A percentile compares a stretch with the other conserved stretches of the same genome.
Conservation (phyloP, 164 flowering plant species). For the Tetrastigma voinierianum region DNA sequence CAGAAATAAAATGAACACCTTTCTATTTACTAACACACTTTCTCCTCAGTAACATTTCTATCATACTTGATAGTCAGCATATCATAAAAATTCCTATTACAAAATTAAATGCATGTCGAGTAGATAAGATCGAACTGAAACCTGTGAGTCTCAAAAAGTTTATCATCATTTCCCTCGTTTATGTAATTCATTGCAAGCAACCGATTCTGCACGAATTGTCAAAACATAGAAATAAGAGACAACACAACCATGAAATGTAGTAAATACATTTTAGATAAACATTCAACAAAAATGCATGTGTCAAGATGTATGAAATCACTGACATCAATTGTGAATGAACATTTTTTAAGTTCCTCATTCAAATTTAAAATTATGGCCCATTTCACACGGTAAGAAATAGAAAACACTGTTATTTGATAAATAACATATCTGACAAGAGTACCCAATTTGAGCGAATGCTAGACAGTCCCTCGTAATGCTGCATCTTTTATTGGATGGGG, state of each 20-base stretch:
- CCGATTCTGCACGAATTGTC: conserved; percentile 69
- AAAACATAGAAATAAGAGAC: conserved; percentile 1
- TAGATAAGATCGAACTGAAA: conserved; percentile 16
- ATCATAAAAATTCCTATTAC: neutral
- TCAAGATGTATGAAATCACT: neutral
- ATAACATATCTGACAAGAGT: neutral
- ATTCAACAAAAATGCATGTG: neutral
- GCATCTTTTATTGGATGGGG: too few relatives aligned
- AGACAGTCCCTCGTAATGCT: too few relatives aligned
- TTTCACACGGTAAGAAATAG: neutral
- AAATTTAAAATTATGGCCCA: too few relatives aligned
- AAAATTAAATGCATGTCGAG: neutral
- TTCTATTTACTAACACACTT: too few relatives aligned
- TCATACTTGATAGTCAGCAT: too few relatives aligned
- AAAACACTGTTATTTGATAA: neutral
- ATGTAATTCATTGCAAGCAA: conserved; percentile 98
- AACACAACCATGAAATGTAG: neutral
- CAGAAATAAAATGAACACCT: too few relatives aligned
- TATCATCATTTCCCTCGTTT: conserved; percentile 86
- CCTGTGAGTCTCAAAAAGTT: conserved; percentile 98
- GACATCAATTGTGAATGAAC: neutral
- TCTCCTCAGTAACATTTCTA: too few relatives aligned
- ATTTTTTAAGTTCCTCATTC: neutral
- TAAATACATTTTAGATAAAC: neutral
- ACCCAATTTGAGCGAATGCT: neutral